Conservation (phyloP, 2,329 filamentous ascomycete genomes). For the Colletotrichum zoysiae region DNA sequence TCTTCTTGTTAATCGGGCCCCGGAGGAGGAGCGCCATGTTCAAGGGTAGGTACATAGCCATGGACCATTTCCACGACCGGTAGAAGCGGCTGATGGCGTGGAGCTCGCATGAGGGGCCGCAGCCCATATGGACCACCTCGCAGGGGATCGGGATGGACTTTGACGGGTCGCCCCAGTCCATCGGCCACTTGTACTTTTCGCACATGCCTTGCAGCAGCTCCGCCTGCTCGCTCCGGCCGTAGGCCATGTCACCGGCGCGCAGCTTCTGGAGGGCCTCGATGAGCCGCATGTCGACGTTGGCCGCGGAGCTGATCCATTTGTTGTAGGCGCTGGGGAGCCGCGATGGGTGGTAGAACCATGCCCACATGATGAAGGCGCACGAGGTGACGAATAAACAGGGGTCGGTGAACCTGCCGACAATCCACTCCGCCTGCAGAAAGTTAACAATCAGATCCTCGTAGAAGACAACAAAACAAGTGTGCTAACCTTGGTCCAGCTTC, state of each 20-base stretch:
- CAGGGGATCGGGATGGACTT: slow-evolving; percentile 81
- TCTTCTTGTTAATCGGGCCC: slow-evolving; percentile 58
- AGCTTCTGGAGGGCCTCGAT: slow-evolving; percentile 79
- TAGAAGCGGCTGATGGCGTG: slow-evolving; percentile 78
- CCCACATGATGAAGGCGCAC: slow-evolving; percentile 85
- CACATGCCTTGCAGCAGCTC: slow-evolving; percentile 79
- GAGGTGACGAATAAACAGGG: slow-evolving; percentile 79
- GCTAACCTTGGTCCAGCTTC: slow-evolving; percentile 62
- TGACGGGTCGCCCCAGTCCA: slow-evolving; percentile 79
- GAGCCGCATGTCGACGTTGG: slow-evolving; percentile 79
- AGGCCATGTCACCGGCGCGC: slow-evolving; percentile 72
- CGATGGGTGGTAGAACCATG: slow-evolving; percentile 83
- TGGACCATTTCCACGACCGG: slow-evolving; percentile 79
- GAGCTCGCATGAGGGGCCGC: slow-evolving; percentile 78
- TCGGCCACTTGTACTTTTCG: slow-evolving; percentile 75
- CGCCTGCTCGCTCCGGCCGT: slow-evolving; percentile 79
- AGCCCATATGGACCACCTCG: slow-evolving; percentile 86
- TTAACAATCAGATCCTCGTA: neutral
- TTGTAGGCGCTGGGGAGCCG: slow-evolving; percentile 80
- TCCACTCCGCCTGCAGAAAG: slow-evolving; percentile 54
- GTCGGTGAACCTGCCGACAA: slow-evolving; percentile 66
- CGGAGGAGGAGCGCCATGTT: slow-evolving; percentile 74
- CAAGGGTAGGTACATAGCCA: slow-evolving; percentile 82
- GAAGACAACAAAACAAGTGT: slow-evolving; percentile 5
- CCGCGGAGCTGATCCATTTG: slow-evolving; percentile 84